Percentiles rank a stretch among this genome's conserved stretches.
Conservation (phyloP, 2,329 filamentous ascomycete species). For the Seiridium cupressi region DNA sequence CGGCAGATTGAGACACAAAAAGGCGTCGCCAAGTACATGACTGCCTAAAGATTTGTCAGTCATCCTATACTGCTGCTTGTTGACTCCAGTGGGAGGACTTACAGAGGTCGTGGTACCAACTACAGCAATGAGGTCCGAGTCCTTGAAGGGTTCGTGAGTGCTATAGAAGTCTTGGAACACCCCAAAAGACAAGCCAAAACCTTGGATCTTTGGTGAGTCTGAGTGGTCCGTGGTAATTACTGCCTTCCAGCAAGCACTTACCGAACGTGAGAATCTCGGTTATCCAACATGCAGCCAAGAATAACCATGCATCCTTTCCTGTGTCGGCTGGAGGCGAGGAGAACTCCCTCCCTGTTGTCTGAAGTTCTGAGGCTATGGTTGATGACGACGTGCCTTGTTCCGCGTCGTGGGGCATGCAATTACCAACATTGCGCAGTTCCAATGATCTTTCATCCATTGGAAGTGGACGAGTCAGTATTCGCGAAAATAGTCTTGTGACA, state of each 20-base stretch:
- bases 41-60: constrained; percentile 27
- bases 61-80: neutral
- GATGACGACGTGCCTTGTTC: no score
- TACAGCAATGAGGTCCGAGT: constrained; percentile 37
- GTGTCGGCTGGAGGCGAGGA: constrained; percentile 43
- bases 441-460: no score
- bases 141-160: constrained; percentile 30
- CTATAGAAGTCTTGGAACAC: constrained; percentile 43
- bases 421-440: no score
- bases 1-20: constrained; percentile 34
- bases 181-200: constrained; percentile 34
- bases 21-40: constrained; percentile 44
- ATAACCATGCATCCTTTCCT: constrained; percentile 50
- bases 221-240: no score
- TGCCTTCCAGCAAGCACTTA: constrained; percentile 19
- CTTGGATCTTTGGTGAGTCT: no score
- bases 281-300: constrained; percentile 47
- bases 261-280: constrained; percentile 55
- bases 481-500: no score
- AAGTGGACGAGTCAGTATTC: no score
- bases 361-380: no score
- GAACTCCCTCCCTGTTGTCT: constrained; percentile 17
- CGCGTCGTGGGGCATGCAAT: no score
- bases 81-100: constrained; percentile 8
- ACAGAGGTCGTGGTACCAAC: constrained; percentile 42